phyloP scores from a whole-genome alignment of 805 yeast genomes.

The Candida germanica region DNA sequence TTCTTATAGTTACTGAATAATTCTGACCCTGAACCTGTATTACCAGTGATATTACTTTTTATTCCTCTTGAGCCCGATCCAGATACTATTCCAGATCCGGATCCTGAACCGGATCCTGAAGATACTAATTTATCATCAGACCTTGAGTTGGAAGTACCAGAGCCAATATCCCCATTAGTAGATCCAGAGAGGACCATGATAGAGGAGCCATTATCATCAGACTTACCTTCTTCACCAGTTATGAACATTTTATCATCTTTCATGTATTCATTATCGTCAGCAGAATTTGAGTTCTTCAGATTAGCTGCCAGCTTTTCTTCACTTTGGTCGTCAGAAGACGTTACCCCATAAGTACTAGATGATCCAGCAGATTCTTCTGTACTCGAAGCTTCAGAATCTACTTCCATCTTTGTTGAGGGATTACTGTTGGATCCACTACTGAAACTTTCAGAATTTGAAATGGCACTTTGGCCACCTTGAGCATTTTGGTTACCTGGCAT shows the following conservation, averaged over 20 bases:
- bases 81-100: background rate
- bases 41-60: conserved; percentile 1
- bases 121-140: background rate
- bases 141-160: too few species aligned
- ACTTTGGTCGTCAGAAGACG: conserved; percentile 15
- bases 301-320: conserved; percentile 3
- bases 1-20: conserved; percentile 4
- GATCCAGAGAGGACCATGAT: conserved; percentile 1
- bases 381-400: conserved; percentile 11
- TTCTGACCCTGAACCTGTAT: conserved; percentile 7
- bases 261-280: conserved; percentile 6
- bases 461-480: background rate
- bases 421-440: background rate
- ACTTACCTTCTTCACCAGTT: conserved; percentile 3
- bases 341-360: conserved; percentile 8
- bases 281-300: conserved; percentile 3
- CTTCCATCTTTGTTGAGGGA: conserved; percentile 9
- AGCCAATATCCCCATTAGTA: too few species aligned
- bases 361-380: conserved; percentile 10
- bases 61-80: background rate
- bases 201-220: conserved; percentile 3
- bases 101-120: conserved; percentile 8
- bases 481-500: too few species aligned
- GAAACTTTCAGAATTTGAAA: background rate
- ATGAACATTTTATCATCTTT: conserved; percentile 3